Evolutionary conservation across 768 basidiomycete species (phyloP), one percentile per base, ranked within the genome.

Genomic region (Sarcodon aspratus): DNA sequence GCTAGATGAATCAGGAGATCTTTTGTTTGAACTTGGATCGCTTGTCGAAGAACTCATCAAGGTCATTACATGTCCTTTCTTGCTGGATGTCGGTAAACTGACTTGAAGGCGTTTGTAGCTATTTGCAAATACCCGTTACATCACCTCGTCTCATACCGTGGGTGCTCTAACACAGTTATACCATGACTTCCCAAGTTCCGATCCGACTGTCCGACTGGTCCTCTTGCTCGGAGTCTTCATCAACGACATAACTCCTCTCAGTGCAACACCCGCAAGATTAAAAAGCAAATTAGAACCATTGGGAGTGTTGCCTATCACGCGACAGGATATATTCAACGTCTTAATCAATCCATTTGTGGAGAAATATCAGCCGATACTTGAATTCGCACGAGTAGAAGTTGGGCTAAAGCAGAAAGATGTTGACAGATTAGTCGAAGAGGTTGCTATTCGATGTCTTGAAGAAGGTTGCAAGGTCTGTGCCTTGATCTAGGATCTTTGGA

Each of bases 211-310:
- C 53, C 80, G 85, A 37, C 71, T 80, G 17, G 83, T 84, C 48
- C 78, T 93, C 64, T 71, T 90, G n/a, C 69, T 87, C 49, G 75
- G 78, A 12, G 68, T 82, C 15, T 85, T 82, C 62, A 67, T 79
- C 33, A 59, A 63, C 43, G 62, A 55, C 45, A 54, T 35, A 9
- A 38, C 36, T 46, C 57, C 52, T 46, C 47, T 57, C 36, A 61
- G 59, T 15, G 53, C 63, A 10, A 52, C 56, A 31, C 60, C 66
- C 1, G 63, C 77, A 9, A 15, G 40, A 42, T 27, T 42, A 48
- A 69, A 69, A 46, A 61, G 66, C 37, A 78, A 76, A 54, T 65
- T 87, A 45, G 78, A 83, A 47, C 59, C 66, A 11, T 63, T 84
- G 32, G 70, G 70, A 27, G 61, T 89, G 18, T 64, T 66, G 0